Evolutionary conservation across 163 green algal genomes (phyloP), one percentile per base, ranked within the genome.

Genomic region (Scenedesmus sp.): DNA sequence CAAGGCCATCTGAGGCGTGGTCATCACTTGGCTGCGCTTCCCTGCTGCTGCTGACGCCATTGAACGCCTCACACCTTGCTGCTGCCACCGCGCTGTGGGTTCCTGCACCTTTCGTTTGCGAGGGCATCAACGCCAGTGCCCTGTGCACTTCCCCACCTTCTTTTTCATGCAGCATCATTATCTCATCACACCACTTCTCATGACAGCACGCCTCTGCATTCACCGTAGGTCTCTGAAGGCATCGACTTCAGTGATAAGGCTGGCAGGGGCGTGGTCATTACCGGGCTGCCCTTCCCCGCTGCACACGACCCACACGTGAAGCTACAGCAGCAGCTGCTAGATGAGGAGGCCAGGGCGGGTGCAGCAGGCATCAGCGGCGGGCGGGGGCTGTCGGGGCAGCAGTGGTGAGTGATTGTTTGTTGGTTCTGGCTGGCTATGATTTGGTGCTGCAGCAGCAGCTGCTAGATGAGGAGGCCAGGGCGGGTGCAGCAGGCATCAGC

Each of bases 21-120:
- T 99, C n/a, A 95, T 99, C n/a, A 96, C 97, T 34, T 97, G 97
- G 84, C 97, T 99, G 46, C 97, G 97, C 18, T 99, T 97, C 88
- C 95, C 97, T 0, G 94, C 54, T 81, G 66, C 62, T 13, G 34
- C 34, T 46, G 34, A 46, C 34, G 34, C 34, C 34, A 46, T 46
- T 46, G 34, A 46, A 46, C 34, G 34, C 34, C 34, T 46, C 34
- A 46, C 62, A 5, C 59, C 10, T 64, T 15, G 59, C 59, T 64
- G 59, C 59, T 15, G 59, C 8, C 59, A 64, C 59, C 34, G 34
- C 34, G 34, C 34, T 46, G 34, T 46, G 34, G 34, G 34, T 46
- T 46, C 34, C 34, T 46, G 34, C 34, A 46, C 34, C 34, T 46
- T 46, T 46, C 34, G 34, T 46, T 46, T 46, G 34, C 34, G 34